Evolutionary conservation across 2,329 filamentous ascomycete genomes (phyloP).

Genomic region (Fusarium poae): DNA sequence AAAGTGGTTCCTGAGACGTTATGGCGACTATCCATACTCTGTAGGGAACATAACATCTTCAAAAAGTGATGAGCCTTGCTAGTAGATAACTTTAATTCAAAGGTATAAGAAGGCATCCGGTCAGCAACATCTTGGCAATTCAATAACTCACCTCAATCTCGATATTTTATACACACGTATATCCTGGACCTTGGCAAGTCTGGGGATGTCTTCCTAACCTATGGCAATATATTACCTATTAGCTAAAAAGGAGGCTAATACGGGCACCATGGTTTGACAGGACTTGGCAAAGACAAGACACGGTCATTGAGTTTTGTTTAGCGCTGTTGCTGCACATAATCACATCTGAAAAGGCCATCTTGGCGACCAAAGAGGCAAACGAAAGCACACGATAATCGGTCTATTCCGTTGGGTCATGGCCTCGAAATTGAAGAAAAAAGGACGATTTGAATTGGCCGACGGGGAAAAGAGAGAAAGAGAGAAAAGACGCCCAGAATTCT

Average conservation of each 20-base stretch:
- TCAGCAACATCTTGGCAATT: conserved; percentile 9
- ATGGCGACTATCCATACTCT: conserved; percentile 2
- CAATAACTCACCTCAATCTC: conserved; percentile 3
- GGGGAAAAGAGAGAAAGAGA: neutral
- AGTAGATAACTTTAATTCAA: conserved; percentile 15
- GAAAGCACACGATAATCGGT: neutral
- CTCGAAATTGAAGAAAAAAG: conserved; percentile 13
- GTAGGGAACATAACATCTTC: neutral
- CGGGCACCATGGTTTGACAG: conserved; percentile 19
- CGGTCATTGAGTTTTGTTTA: conserved; percentile 23
- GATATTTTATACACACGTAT: neutral
- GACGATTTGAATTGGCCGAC: conserved; percentile 2
- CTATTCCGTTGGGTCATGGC: conserved; percentile 7
- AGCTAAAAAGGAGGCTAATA: conserved; percentile 21
- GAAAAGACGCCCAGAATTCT: conserved; percentile 31
- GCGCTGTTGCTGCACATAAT: conserved; percentile 21
- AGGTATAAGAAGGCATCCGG: conserved; percentile 5
- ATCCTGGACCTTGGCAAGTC: conserved; percentile 7
- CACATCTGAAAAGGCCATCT: conserved; percentile 17
- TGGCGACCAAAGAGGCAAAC: conserved; percentile 6
- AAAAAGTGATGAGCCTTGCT: neutral
- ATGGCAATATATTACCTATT: neutral
- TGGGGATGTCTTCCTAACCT: neutral
- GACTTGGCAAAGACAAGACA: conserved; percentile 24
- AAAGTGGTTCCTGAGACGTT: conserved; percentile 31